A percentile compares a stretch with the other conserved stretches of the same genome.
Evolutionary conservation across 164 flowering plant species (phyloP).

Genomic region (Magnolia officinalis): DNA sequence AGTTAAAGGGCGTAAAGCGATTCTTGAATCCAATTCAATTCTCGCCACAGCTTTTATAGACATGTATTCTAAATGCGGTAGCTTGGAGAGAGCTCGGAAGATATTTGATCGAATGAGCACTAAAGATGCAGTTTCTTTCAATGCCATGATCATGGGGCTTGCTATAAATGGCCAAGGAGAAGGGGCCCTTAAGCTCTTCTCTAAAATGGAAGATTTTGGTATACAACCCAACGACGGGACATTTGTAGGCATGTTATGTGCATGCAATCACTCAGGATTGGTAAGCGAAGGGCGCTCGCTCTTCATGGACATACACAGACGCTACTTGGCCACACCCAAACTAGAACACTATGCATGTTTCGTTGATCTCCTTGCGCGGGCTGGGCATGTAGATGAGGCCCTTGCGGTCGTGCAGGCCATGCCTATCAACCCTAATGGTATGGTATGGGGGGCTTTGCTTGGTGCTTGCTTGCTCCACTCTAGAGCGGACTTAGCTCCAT

Average conservation of each 20-base stretch:
- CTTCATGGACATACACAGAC: conserved; percentile 37
- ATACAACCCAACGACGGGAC: conserved; percentile 48
- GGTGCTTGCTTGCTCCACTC: conserved; percentile 55
- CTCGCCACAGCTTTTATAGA: conserved; percentile 45
- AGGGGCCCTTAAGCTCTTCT: conserved; percentile 49
- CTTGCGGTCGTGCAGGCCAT: conserved; percentile 41
- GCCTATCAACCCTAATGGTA: conserved; percentile 53
- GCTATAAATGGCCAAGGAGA: conserved; percentile 53
- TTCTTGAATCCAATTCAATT: conserved; percentile 25
- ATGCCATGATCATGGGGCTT: conserved; percentile 72
- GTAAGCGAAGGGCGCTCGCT: conserved; percentile 34
- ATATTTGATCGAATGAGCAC: conserved; percentile 35
- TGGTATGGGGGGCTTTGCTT: conserved; percentile 70
- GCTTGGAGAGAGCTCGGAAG: conserved; percentile 33
- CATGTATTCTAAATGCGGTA: conserved; percentile 74
- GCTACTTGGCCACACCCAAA: conserved; percentile 27
- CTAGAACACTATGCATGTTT: conserved; percentile 66
- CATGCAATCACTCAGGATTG: conserved; percentile 65
- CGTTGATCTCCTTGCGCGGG: conserved; percentile 58
- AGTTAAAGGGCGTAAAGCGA: conserved; percentile 27
- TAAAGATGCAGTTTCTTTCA: conserved; percentile 53
- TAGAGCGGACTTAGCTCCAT: conserved; percentile 33
- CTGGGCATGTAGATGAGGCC: conserved; percentile 59
- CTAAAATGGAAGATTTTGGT: conserved; percentile 35
- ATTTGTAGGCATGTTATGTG: conserved; percentile 46